Base-by-base conservation (phyloP, 202 grass and related monocot species). In the Panicum hallii region DNA sequence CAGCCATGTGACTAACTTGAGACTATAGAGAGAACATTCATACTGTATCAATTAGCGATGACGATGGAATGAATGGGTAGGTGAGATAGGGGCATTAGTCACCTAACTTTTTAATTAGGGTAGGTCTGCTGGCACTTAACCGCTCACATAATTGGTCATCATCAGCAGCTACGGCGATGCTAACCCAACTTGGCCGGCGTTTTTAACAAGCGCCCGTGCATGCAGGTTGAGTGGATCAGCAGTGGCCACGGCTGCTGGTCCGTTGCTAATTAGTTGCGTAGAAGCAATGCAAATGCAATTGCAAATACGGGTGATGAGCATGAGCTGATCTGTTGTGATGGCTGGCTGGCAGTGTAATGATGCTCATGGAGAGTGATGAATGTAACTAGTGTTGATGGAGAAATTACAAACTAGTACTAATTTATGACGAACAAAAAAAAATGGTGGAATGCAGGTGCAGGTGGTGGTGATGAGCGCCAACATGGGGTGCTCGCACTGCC, bases 391-490 rank as follows among this genome's bases (percentile, higher is more conserved):
- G 15, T 17, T 43, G 36, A 47, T 54, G 75, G 4, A 1, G 78
- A 22, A 22, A 52, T 2, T 17, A 74, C 11, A 53, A 19, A 65
- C 8, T 38, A 4, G 3, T 38, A 38, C 36, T 38, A 23, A 6
- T 40, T 45, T 22, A 9, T 57, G 7, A 22, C 3, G 1, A 67
- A 66, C 69, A 32, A 32, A 32, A 32, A 32, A 10, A 56, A 82
- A 30, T 79, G 9, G 0, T 6, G n/a, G 4, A 67, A 56, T 38
- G 71, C 82, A 97, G 97, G 91, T 97, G 64, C 97, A 99, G 78
- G 94, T 99, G 57, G 90, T 99, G 56, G 97, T 99, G 50, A 93
- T 99, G 92, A 99, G 85, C 83, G 97, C 97, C 74, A 91, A 99
- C 77, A 99, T 97, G 97, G 90, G 90, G 10, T 99, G 97, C 34